Base-by-base conservation (phyloP, 75 land plant species). In the Pinus albicaulis region DNA sequence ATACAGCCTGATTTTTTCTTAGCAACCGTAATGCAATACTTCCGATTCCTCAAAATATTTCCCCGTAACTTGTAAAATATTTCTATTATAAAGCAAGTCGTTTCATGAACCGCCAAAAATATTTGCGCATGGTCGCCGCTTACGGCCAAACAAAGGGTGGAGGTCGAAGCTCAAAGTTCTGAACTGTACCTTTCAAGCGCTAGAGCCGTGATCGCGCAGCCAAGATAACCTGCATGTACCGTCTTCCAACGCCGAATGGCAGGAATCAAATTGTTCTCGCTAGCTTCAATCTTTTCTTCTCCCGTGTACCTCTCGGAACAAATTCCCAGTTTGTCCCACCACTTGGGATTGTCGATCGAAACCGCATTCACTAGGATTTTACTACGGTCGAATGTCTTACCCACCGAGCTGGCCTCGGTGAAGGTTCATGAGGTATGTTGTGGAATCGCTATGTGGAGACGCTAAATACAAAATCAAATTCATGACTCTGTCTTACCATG, bases 361-460 rank as follows among this genome's bases (percentile, higher is more conserved):
- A 93, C 99, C 99, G 99, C 98, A 57, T 96, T 96, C 59, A 96
- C 99, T 31, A 96, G 83, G 83, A 96, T 87, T 78, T 92, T 96
- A 86, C 95, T 92, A 89, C 99, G 0, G 98, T 93, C 0, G 98
- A 19, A 96, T 92, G 86, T 96, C 98, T 34, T 87, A 95, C 52
- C 96, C 92, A 2, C 74, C 89, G 26, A 96, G 93, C 87, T 96
- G 17, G 95, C 98, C 4, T 88, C n/a, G 85, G 73, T 91, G 78
- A 74, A 94, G 90, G 86, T 96, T 96, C 99, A 96, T 94, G 99
- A 2, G 99, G 98, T n/a, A 94, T 95, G 93, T 12, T 94, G 83
- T 2, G 99, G 99, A 57, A 96, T 94, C 3, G 93, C 95, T 98
- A 94, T 96, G 31, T 95, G 91, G 8, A 93, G 89, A 3, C 99